Evolutionary conservation across 345 rosid species (phyloP).

Genomic region (Diplotaxis tenuifolia): DNA sequence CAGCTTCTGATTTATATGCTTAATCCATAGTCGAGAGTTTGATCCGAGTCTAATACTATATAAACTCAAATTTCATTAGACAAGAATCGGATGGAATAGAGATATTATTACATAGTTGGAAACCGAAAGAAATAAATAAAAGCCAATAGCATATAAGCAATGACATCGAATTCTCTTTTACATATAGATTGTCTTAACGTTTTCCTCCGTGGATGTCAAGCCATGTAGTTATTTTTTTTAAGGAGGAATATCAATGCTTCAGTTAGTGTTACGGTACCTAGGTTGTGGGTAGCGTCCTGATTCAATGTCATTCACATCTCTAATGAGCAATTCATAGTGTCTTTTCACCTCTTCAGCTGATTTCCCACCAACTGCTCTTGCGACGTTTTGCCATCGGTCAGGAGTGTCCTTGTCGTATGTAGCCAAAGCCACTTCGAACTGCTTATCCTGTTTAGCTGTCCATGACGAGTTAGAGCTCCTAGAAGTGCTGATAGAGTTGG

Average conservation of each 20-base stretch:
- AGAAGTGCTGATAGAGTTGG: conserved; percentile 30
- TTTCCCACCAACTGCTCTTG: conserved; percentile 73
- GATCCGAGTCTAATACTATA: background rate
- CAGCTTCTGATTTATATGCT: background rate
- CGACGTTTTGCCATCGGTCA: conserved; percentile 88
- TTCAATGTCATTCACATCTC: conserved; percentile 77
- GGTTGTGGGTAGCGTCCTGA: conserved; percentile 75
- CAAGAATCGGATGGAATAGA: conserved; percentile 2
- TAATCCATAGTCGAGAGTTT: background rate
- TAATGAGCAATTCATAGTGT: conserved; percentile 70
- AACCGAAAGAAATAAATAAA: conserved; percentile 17
- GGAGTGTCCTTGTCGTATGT: conserved; percentile 75
- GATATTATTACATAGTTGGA: conserved; percentile 31
- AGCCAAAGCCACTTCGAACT: conserved; percentile 78
- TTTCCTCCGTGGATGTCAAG: conserved; percentile 11
- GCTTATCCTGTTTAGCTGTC: conserved; percentile 76
- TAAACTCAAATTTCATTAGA: conserved; percentile 4
- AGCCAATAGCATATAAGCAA: conserved; percentile 21
- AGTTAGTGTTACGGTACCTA: conserved; percentile 45
- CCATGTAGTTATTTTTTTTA: background rate
- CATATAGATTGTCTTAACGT: background rate
- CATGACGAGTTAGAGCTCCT: conserved; percentile 30
- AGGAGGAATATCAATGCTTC: conserved; percentile 3
- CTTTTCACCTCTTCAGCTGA: conserved; percentile 72
- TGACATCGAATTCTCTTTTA: background rate